Conservation (phyloP, 805 yeast species). For the Candida piceae region DNA sequence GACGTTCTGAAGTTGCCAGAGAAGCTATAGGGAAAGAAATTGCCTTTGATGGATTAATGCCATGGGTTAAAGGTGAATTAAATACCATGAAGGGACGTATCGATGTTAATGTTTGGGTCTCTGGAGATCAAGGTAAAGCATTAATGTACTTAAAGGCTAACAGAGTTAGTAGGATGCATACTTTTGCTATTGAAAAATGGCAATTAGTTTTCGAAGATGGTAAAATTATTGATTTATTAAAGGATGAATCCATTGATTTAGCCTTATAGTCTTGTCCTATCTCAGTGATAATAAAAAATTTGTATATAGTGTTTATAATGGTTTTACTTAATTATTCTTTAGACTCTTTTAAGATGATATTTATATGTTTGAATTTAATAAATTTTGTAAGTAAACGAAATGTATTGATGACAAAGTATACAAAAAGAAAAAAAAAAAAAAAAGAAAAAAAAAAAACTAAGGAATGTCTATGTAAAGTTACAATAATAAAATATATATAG, state of each 20-base stretch:
- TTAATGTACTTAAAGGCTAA: slow-evolving; percentile 67
- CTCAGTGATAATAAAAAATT: too few relatives aligned
- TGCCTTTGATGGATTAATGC: slow-evolving; percentile 66
- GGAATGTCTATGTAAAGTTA: too few relatives aligned
- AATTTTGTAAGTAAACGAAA: too few relatives aligned
- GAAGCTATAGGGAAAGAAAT: slow-evolving; percentile 70
- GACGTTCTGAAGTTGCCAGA: slow-evolving; percentile 66
- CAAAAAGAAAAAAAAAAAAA: too few relatives aligned
- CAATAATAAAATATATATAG: too few relatives aligned
- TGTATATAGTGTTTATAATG: too few relatives aligned
- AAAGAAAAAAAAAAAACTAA: too few relatives aligned
- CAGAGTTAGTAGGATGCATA: slow-evolving; percentile 52
- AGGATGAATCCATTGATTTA: slow-evolving; percentile 37
- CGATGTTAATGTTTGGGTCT: slow-evolving; percentile 64
- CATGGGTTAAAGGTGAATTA: slow-evolving; percentile 85
- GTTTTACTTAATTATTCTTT: too few relatives aligned
- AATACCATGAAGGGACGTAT: slow-evolving; percentile 81
- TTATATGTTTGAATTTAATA: too few relatives aligned
- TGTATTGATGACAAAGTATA: too few relatives aligned
- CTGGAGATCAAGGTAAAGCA: slow-evolving; percentile 55
- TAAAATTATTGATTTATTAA: slow-evolving; percentile 38
- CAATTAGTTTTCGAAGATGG: slow-evolving; percentile 45
- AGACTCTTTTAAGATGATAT: too few relatives aligned
- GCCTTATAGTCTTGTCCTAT: slow-evolving; percentile 13
- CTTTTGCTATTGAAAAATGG: slow-evolving; percentile 62